phyloP scores from a whole-genome alignment of 148 eudicot species.

The Amaranthus hypochondriacus region DNA sequence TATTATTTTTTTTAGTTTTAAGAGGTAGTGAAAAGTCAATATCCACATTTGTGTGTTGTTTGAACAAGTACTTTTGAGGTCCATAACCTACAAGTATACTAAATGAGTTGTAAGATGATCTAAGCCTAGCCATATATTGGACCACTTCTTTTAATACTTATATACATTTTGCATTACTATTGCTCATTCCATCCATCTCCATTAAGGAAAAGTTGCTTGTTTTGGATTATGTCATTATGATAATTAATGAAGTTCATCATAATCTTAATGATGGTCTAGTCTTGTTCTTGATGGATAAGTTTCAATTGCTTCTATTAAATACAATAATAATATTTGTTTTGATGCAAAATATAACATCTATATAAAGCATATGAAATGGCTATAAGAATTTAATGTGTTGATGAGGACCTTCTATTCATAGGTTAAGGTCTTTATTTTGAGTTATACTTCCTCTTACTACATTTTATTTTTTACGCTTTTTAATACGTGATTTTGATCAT shows the following conservation, averaged over 20 bases:
- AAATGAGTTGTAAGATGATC: constrained; percentile 7
- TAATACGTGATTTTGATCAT: too few species aligned
- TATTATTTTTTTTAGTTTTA: neutral
- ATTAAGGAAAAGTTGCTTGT: constrained; percentile 1
- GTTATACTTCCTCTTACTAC: too few species aligned
- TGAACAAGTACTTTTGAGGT: constrained; percentile 14
- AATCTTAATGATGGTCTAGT: neutral
- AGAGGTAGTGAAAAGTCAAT: neutral
- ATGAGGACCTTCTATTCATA: too few species aligned
- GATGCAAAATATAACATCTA: too few species aligned
- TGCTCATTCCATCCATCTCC: neutral
- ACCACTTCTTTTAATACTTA: constrained; percentile 13
- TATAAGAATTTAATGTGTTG: too few species aligned
- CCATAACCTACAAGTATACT: neutral
- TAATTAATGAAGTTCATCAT: constrained; percentile 8
- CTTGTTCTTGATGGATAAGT: neutral
- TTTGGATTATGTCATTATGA: neutral
- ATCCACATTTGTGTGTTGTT: neutral
- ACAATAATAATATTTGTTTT: too few species aligned
- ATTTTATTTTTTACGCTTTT: too few species aligned
- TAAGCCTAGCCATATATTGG: constrained; percentile 4
- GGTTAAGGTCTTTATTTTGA: too few species aligned
- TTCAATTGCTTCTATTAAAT: neutral
- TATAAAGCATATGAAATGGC: too few species aligned
- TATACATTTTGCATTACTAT: neutral